These are phyloP conservation scores for Colletotrichum costaricense DNA, from an alignment of 2,329 filamentous ascomycete species.

Conservation along the genomic window DNA sequence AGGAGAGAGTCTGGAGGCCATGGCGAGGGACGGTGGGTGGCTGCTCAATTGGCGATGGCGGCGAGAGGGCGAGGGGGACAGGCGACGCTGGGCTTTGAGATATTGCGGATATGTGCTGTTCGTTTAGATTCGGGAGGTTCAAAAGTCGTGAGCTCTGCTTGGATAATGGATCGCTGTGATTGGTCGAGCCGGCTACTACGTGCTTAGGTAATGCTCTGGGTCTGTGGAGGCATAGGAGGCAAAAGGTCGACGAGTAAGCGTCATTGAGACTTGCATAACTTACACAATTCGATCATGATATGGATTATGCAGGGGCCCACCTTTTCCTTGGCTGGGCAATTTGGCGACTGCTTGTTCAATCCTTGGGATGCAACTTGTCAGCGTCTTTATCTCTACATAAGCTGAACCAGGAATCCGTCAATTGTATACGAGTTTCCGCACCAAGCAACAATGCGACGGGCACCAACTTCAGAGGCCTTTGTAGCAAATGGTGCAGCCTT, in stretches of 20 bases:
- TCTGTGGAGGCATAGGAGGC: slow-evolving; percentile 35
- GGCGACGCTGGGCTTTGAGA: slow-evolving; percentile 5
- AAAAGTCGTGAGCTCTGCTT: slow-evolving; percentile 39
- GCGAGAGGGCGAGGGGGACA: slow-evolving; percentile 9
- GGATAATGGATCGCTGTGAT: slow-evolving; percentile 35
- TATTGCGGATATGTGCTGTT: slow-evolving; percentile 17
- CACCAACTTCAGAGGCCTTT: too few relatives aligned
- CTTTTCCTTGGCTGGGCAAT: neutral
- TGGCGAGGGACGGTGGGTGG: slow-evolving; percentile 52
- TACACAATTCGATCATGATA: slow-evolving; percentile 1
- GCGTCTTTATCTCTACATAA: too few relatives aligned
- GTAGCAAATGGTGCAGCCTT: neutral
- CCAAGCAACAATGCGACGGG: neutral
- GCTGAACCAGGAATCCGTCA: too few relatives aligned
- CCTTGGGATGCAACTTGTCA: neutral
- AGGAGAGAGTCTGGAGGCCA: slow-evolving; percentile 87
- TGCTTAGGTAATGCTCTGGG: neutral
- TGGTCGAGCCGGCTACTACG: slow-evolving; percentile 14
- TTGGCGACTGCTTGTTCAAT: neutral
- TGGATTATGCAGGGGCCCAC: neutral
- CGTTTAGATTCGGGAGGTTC: slow-evolving; percentile 36
- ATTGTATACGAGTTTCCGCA: neutral
- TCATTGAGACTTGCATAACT: slow-evolving; percentile 21
- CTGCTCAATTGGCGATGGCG: slow-evolving; percentile 42
- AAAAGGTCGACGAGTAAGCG: slow-evolving; percentile 26